Conservation (phyloP, 2,329 filamentous ascomycete genomes). For the Trichoderma sp. region DNA sequence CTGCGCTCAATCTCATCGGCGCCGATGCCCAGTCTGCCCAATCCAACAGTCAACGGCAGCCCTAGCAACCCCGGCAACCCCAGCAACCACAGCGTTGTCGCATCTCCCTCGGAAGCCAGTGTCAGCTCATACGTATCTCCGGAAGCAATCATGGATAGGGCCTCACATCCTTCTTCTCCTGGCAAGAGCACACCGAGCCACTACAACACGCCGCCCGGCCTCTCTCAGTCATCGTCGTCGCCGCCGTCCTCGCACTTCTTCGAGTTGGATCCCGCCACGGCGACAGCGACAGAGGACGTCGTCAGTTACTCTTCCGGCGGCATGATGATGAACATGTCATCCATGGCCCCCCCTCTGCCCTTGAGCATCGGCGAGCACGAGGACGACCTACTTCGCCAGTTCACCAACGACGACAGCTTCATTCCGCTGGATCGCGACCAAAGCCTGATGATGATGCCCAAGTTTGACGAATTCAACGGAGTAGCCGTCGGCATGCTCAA, state of each 20-base stretch:
- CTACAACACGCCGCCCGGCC: slow-evolving; percentile 61
- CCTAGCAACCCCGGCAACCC: no score
- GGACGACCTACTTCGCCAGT: slow-evolving; percentile 50
- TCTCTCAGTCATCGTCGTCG: slow-evolving; percentile 64
- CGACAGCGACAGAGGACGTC: slow-evolving; percentile 39
- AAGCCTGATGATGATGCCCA: slow-evolving; percentile 54
- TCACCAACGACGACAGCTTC: slow-evolving; percentile 48
- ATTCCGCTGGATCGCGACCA: slow-evolving; percentile 50
- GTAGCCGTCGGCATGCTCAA: slow-evolving; percentile 55
- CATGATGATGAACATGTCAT: slow-evolving; percentile 40
- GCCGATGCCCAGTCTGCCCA: slow-evolving; percentile 43
- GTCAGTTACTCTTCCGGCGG: slow-evolving; percentile 37
- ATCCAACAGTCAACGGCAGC: slow-evolving; percentile 36
- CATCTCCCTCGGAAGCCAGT: slow-evolving; percentile 47
- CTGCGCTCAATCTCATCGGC: slow-evolving; percentile 51
- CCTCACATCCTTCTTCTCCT: slow-evolving; percentile 49
- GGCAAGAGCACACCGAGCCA: slow-evolving; percentile 55
- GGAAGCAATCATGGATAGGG: slow-evolving; percentile 46
- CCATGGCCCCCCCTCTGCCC: slow-evolving; percentile 41
- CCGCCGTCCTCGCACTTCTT: slow-evolving; percentile 55
- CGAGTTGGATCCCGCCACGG: slow-evolving; percentile 48
- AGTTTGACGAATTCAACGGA: slow-evolving; percentile 59
- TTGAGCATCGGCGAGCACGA: slow-evolving; percentile 45
- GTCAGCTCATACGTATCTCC: slow-evolving; percentile 53
- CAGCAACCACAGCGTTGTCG: slow-evolving; percentile 27